Base-by-base conservation (phyloP, 2,329 filamentous ascomycete species). In the Fusarium concolor region DNA sequence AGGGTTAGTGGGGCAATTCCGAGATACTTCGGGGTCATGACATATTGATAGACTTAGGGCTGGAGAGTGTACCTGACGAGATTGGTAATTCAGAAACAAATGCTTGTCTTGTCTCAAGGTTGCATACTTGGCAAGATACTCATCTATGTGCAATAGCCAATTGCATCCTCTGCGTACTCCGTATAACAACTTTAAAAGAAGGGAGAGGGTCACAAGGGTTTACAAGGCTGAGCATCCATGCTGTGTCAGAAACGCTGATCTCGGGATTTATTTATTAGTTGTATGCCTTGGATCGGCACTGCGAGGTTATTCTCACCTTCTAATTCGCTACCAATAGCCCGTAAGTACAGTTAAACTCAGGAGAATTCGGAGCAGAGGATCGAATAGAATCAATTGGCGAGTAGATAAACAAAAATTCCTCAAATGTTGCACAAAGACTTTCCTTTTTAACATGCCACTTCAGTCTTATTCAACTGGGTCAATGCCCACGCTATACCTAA, bases 191-290 rank as follows among this genome's bases (percentile, higher is more conserved):
- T 26, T 26, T 26, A 26, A 26, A 26, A 26, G 4, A 31, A 29
- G 28, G 28, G 10, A 29, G 6, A 29, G 29, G 2, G 22, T 51
- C 15, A 10, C 15, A 35, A n/a, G 26, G 20, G 14, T 33, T 14
- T 17, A 58, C 62, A 69, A 39, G 66, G 66, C 66, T 60, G 56
- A 70, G 66, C 7, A 12, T 38, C 33, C 17, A 52, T 29, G 8
- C 5, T 44, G 14, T 43, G 17, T 35, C 8, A 26, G 60, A 62
- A 38, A n/a, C 33, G 64, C 28, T 22, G 59, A 59, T 64, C 50
- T 51, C 24, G 56, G 41, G 52, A 54, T 62, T 12, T 31, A 33
- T 9, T 41, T 8, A 6, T 1, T 37, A 10, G 10, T 2, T 35
- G 33, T 55, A 45, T 47, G 54, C 37, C 65, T 68, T 37, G 44